Percentiles rank a stretch among this genome's conserved stretches.
phyloP scores from a whole-genome alignment of 2,329 filamentous ascomycete species.

The Pseudogymnoascus sp. region DNA sequence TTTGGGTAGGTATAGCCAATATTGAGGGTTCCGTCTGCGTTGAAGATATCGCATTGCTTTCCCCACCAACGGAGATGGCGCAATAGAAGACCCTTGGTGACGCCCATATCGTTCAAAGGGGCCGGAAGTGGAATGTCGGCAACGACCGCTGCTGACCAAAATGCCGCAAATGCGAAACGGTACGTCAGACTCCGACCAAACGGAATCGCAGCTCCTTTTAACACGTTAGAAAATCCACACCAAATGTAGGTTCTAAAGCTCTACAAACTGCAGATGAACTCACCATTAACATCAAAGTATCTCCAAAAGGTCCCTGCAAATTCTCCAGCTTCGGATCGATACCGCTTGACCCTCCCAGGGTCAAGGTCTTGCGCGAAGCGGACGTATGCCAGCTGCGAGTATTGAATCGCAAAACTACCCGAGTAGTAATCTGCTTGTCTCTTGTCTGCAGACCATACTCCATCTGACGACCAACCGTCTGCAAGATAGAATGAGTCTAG shows the following conservation, averaged over 20 bases:
- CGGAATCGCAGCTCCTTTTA: conserved; percentile 40
- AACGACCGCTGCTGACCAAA: conserved; percentile 39
- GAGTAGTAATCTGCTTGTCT: conserved; percentile 44
- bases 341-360: conserved; percentile 30
- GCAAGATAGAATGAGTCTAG: conserved; percentile 38
- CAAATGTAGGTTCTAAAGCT: background rate
- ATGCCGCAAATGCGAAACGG: conserved; percentile 41
- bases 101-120: conserved; percentile 30
- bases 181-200: conserved; percentile 45
- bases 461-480: conserved; percentile 42
- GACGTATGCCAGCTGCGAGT: conserved; percentile 39
- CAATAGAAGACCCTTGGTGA: conserved; percentile 40
- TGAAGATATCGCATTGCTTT: conserved; percentile 36
- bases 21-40: conserved; percentile 40
- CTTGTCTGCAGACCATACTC: conserved; percentile 31
- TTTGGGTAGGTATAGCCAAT: conserved; percentile 38
- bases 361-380: conserved; percentile 37
- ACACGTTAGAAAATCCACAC: background rate
- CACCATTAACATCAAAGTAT: conserved; percentile 40
- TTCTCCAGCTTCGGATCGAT: conserved; percentile 32
- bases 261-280: background rate
- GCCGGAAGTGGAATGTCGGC: conserved; percentile 33
- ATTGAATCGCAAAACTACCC: conserved; percentile 46
- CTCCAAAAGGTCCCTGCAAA: conserved; percentile 38
- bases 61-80: conserved; percentile 45